A percentile compares a stretch with the other conserved stretches of the same genome.
Conservation (phyloP, 345 rosid genomes). For the Ceriops decandra region DNA sequence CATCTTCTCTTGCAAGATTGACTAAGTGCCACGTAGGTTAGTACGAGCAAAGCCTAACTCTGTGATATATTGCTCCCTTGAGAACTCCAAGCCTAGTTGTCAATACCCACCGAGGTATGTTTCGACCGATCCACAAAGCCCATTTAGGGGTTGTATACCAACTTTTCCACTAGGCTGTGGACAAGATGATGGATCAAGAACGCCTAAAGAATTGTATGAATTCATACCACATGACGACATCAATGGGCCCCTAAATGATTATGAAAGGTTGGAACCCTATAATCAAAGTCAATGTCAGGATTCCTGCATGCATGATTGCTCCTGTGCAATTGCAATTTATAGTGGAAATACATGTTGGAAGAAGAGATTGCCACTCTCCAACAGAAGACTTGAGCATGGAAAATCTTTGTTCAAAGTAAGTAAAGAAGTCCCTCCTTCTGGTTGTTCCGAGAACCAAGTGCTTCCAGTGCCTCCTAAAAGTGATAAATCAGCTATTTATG, state of each 20-base stretch:
- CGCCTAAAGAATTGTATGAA: slow-evolving; percentile 7
- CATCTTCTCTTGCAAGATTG: no score
- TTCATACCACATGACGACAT: background rate
- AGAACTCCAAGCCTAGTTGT: slow-evolving; percentile 6
- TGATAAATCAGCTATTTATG: background rate
- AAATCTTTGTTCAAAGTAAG: slow-evolving; percentile 16
- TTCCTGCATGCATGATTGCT: slow-evolving; percentile 15
- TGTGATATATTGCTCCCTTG: slow-evolving; percentile 5
- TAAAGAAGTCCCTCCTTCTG: background rate
- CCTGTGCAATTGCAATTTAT: slow-evolving; percentile 11
- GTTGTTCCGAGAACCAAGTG: background rate
- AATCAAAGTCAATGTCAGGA: slow-evolving; percentile 5
- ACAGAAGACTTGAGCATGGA: background rate
- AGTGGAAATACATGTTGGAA: slow-evolving; percentile 3
- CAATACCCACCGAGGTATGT: slow-evolving; percentile 10
- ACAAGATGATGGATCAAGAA: slow-evolving; percentile 6
- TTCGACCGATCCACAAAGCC: slow-evolving; percentile 3
- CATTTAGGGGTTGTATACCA: slow-evolving; percentile 15
- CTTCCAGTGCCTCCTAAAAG: slow-evolving; percentile 7
- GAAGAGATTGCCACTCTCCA: slow-evolving; percentile 23
- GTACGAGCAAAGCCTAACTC: no score
- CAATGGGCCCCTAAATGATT: slow-evolving; percentile 13
- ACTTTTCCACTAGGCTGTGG: slow-evolving; percentile 17
- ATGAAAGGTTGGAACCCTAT: slow-evolving; percentile 12
- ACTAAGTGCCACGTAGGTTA: no score